Evolutionary conservation across 2,329 filamentous ascomycete species (phyloP).

Genomic region (Hypoxylon sp.): DNA sequence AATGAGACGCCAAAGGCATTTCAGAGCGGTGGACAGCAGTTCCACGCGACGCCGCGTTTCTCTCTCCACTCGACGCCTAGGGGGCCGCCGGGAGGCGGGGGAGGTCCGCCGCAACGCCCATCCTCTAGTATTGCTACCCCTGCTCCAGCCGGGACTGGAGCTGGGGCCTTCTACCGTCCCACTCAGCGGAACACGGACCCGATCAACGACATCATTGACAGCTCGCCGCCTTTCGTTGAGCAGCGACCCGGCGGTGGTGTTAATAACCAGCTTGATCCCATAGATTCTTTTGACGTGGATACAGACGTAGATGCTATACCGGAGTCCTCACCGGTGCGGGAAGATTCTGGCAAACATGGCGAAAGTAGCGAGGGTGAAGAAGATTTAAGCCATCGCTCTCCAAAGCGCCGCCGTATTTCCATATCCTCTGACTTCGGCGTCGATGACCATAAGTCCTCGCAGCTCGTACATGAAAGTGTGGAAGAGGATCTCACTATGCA

Average conservation of each 20-base stretch:
- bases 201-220: constrained; percentile 48
- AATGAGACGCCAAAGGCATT: constrained; percentile 49
- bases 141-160: constrained; percentile 28
- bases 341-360: background rate
- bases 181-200: constrained; percentile 40
- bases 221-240: constrained; percentile 46
- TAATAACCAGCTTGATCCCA: constrained; percentile 8
- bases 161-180: constrained; percentile 41
- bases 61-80: constrained; percentile 52
- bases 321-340: constrained; percentile 44
- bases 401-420: constrained; percentile 57
- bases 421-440: constrained; percentile 45
- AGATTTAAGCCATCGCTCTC: constrained; percentile 35
- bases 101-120: constrained; percentile 10
- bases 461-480: background rate
- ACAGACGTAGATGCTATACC: constrained; percentile 37
- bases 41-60: constrained; percentile 53
- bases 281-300: constrained; percentile 28
- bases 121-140: constrained; percentile 40
- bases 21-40: constrained; percentile 49
- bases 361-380: constrained; percentile 19
- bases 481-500: constrained; percentile 42
- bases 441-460: background rate
- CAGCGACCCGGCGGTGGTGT: background rate
- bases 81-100: constrained; percentile 7